Evolutionary conservation across 805 yeast species (phyloP).

Genomic region (Starmerella cellae): DNA sequence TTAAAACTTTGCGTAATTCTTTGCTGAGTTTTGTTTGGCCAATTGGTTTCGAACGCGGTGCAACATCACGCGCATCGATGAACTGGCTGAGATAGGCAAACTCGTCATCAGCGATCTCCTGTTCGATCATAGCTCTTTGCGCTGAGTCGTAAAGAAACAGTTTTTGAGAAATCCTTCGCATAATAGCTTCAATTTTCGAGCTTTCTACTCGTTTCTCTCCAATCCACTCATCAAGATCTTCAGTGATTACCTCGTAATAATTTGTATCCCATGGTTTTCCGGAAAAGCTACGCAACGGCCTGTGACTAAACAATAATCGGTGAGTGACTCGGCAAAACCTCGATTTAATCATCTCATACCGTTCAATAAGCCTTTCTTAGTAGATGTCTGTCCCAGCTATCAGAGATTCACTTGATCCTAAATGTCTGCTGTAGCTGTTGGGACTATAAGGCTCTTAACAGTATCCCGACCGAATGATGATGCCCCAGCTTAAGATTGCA

Average conservation of each 20-base stretch:
- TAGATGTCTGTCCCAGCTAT: too few relatives aligned
- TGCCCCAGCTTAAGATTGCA: too few relatives aligned
- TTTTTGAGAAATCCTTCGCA: slow-evolving; percentile 25
- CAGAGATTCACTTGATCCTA: too few relatives aligned
- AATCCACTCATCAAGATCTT: slow-evolving; percentile 13
- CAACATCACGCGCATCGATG: slow-evolving; percentile 15
- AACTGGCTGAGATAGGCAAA: slow-evolving; percentile 3
- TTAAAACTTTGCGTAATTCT: slow-evolving; percentile 2
- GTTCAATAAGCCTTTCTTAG: too few relatives aligned
- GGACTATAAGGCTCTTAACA: too few relatives aligned
- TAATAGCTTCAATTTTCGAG: slow-evolving; percentile 23
- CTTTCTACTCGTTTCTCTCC: slow-evolving; percentile 23
- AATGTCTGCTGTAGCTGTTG: too few relatives aligned
- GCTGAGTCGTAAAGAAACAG: slow-evolving; percentile 23
- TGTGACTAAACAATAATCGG: too few relatives aligned
- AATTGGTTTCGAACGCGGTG: slow-evolving; percentile 8
- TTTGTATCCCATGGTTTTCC: slow-evolving; percentile 10
- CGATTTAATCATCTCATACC: too few relatives aligned
- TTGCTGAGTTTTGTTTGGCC: slow-evolving; percentile 5
- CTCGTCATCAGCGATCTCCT: slow-evolving; percentile 14
- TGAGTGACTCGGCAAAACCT: too few relatives aligned
- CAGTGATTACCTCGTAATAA: slow-evolving; percentile 12
- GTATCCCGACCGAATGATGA: too few relatives aligned
- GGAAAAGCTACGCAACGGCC: background rate
- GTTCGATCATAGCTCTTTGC: slow-evolving; percentile 21